These are phyloP conservation scores for Didymella exigua DNA, from an alignment of 2,329 filamentous ascomycete genomes.

Conservation along the genomic window DNA sequence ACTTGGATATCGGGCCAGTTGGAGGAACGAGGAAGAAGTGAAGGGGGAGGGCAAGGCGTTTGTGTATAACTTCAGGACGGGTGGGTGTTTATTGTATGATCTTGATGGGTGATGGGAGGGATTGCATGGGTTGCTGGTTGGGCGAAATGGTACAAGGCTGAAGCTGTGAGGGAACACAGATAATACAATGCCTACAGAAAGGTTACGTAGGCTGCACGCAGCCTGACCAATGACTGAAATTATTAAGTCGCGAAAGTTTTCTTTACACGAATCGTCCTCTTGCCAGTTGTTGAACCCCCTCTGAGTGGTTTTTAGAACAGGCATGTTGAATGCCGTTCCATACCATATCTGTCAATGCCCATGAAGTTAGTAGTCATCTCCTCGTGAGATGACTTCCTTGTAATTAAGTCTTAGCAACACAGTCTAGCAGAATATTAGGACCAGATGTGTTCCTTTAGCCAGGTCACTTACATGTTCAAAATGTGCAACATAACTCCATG, in stretches of 20 bases:
- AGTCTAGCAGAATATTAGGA: conserved; percentile 34
- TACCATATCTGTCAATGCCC: conserved; percentile 53
- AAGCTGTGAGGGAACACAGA: neutral
- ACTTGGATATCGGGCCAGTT: conserved; percentile 63
- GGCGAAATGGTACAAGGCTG: too few relatives aligned
- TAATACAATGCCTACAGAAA: too few relatives aligned
- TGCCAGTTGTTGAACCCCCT: neutral
- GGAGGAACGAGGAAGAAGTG: conserved; percentile 53
- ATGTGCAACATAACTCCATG: conserved; percentile 91
- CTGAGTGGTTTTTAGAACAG: too few relatives aligned
- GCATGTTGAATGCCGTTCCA: conserved; percentile 1
- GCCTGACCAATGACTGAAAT: too few relatives aligned
- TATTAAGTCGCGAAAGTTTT: too few relatives aligned
- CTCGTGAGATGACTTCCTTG: conserved; percentile 85
- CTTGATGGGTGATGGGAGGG: conserved; percentile 52
- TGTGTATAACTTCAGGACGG: conserved; percentile 89
- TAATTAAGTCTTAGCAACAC: conserved; percentile 53
- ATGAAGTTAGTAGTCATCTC: conserved; percentile 85
- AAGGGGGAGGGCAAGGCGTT: conserved; percentile 71
- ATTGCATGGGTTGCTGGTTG: too few relatives aligned
- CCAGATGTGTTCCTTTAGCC: neutral
- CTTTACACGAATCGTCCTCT: too few relatives aligned
- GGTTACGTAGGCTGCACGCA: too few relatives aligned
- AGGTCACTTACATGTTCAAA: conserved; percentile 81
- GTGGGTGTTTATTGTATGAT: conserved; percentile 85